Evolutionary conservation across 176 grass and related monocot species (phyloP).

Genomic region (Sorghum bicolor): Sorghum_bicolor_NCBIv3 NC_012870.2:26845501-26846000

Average conservation of each 20-base stretch:
- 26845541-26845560: conserved; percentile 77
- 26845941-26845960: not conserved
- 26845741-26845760: not conserved
- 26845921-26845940: not conserved
- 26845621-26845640: conserved; percentile 83
- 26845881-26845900: not conserved
- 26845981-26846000: not conserved
- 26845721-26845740: not conserved
- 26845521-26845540: conserved; percentile 83
- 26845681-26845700: not conserved
- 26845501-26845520: conserved; percentile 81
- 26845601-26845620: conserved; percentile 87
- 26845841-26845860: not conserved
- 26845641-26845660: conserved; percentile 85
- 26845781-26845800: conserved; percentile 29
- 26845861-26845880: not conserved
- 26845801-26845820: conserved; percentile 86
- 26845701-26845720: not conserved
- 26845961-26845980: not conserved
- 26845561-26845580: conserved; percentile 77
- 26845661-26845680: not conserved
- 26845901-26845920: not conserved
- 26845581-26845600: conserved; percentile 66
- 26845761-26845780: not conserved
- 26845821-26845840: conserved; percentile 85